Evolutionary conservation across 2,329 filamentous ascomycete genomes (phyloP), one percentile per base, ranked within the genome.

Genomic region (Talaromyces atroroseus): DNA sequence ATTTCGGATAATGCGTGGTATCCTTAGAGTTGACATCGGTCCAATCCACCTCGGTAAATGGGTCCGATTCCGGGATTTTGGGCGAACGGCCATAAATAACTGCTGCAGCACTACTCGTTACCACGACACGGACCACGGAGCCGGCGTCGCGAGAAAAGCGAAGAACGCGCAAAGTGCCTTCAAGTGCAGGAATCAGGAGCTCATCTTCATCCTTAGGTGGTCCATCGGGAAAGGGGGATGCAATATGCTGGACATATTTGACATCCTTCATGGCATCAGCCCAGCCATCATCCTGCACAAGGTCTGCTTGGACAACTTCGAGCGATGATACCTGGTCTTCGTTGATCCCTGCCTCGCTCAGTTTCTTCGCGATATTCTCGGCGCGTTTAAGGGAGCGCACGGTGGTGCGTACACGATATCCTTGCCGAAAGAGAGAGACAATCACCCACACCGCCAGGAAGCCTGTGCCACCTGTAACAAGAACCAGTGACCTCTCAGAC

Each of bases 41-140:
- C 70, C 69, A 72, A 45, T 67, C 61, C 38, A 67, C 59, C 58
- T 73, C 70, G 2, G 66, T 69, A 52, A 66, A 71, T 1, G 61
- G 55, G 5, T 24, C 20, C n/a, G 51, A 20, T 16, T 47, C 26
- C 20, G 51, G 21, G 5, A 7, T 26, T 26, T 26, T 26, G 24
- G 3, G 24, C 24, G 7, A 26, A 26, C 3, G 24, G 24, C 24
- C 24, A 26, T 26, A 26, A 26, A 26, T 26, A 26, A 26, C 24
- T 26, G 3, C 7, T 7, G 24, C 24, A 26, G 24, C 24, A 26
- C 24, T 7, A 26, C 24, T 26, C 24, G 24, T 26, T 26, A 26
- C 7, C 24, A 4, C 24, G 24, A 26, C 7, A 7, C 24, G 24
- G 7, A 26, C 24, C 3, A 26, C 55, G 10, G 44, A 40, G 5